These are phyloP conservation scores for Orbilia brochopaga DNA, from an alignment of 2,329 filamentous ascomycete species.

Conservation along the genomic window DNA sequence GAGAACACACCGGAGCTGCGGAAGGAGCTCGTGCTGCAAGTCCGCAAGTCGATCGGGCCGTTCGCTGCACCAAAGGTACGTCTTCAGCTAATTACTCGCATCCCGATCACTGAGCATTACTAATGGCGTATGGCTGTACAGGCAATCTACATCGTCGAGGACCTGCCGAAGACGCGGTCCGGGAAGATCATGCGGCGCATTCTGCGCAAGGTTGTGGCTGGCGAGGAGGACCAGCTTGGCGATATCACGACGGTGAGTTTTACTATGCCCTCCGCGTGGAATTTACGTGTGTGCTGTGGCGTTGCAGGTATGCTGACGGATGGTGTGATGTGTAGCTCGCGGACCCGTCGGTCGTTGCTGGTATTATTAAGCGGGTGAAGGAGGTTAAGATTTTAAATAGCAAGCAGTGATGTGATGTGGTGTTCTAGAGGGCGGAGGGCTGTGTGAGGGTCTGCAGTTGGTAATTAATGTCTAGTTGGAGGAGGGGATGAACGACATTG, in stretches of 20 bases:
- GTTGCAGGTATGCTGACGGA: neutral
- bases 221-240: constrained; percentile 95
- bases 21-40: constrained; percentile 93
- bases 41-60: constrained; percentile 94
- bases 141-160: constrained; percentile 85
- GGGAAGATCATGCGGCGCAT: constrained; percentile 99
- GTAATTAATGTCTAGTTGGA: constrained; percentile 45
- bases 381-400: constrained; percentile 30
- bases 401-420: neutral
- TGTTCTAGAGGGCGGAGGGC: neutral
- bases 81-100: neutral
- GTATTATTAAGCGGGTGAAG: constrained; percentile 79
- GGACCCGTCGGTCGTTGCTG: constrained; percentile 85
- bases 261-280: constrained; percentile 32
- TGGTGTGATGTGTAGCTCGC: constrained; percentile 67
- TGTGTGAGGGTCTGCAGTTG: neutral
- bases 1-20: constrained; percentile 78
- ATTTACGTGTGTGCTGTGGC: constrained; percentile 8
- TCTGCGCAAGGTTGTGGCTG: constrained; percentile 93
- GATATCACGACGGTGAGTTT: constrained; percentile 83
- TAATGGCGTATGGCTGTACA: neutral
- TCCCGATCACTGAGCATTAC: neutral
- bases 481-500: neutral
- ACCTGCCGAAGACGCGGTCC: constrained; percentile 94
- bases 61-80: constrained; percentile 84